Conservation (phyloP, 163 green algal genomes). For the Trebouxiophyceae sp. region DNA sequence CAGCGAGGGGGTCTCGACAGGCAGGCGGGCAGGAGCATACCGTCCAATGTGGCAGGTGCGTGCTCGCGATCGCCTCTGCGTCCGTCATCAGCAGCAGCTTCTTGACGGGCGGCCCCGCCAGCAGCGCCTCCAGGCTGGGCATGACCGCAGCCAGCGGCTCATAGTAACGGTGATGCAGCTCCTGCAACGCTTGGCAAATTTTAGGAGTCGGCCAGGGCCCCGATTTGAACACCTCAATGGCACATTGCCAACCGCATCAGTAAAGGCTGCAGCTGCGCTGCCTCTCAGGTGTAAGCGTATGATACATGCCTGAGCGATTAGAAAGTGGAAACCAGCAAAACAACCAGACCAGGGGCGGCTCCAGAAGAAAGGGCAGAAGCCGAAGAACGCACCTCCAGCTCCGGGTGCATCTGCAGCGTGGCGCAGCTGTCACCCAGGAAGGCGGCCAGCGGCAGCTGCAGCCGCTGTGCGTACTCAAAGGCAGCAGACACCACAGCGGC, state of each 20-base stretch:
- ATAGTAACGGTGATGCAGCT: conserved; percentile 79
- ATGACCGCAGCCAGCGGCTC: conserved; percentile 69
- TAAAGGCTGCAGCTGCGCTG: too few relatives aligned
- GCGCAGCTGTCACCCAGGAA: conserved; percentile 85
- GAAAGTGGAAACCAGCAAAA: too few relatives aligned
- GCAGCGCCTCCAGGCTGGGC: conserved; percentile 43
- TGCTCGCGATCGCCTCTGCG: conserved; percentile 20
- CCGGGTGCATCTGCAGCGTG: conserved; percentile 53
- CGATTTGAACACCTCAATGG: too few relatives aligned
- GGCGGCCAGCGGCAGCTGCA: conserved; percentile 47
- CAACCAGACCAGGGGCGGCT: too few relatives aligned
- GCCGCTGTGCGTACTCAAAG: conserved; percentile 40
- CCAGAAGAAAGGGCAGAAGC: too few relatives aligned
- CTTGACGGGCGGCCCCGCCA: conserved; percentile 48
- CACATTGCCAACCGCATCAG: too few relatives aligned
- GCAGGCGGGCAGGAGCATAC: neutral
- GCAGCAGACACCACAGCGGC: conserved; percentile 40
- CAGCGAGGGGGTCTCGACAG: too few relatives aligned
- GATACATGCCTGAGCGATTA: too few relatives aligned
- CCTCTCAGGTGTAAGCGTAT: too few relatives aligned
- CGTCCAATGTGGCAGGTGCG: conserved; percentile 42
- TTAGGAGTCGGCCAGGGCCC: too few relatives aligned
- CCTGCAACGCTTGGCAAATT: too few relatives aligned
- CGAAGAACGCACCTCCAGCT: conserved; percentile 63
- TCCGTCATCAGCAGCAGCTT: conserved; percentile 92